Base-by-base conservation (phyloP, 768 basidiomycete genomes). In the Psilocybe subaeruginosa region DNA sequence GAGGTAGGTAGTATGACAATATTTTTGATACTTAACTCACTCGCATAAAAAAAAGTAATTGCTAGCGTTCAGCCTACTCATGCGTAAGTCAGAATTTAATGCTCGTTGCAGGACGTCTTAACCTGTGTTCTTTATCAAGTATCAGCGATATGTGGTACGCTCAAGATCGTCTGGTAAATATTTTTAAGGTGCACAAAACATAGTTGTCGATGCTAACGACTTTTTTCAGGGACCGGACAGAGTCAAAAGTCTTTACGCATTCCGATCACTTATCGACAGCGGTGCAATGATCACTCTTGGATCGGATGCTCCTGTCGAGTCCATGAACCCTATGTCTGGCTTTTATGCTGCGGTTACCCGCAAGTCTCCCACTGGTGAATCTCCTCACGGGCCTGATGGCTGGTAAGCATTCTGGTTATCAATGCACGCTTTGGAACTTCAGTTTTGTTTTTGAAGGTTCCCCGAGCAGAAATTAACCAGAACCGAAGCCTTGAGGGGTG, bases 71-170 rank as follows among this genome's bases (percentile, higher is more conserved):
- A 97, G 72, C 94, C 95, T 12, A 94, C 92, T 3, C 94, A 96
- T 77, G 92, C 84, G 85, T 93, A 69, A 69, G 90, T 83, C 54
- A 9, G 33, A 23, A 59, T 49, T 4, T 11, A 59, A 35, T 62
- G 27, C 47, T 60, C 11, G 8, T 30, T 3, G 16, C 35, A 49
- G 27, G n/a, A 49, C 47, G 35, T 52, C 63, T 51, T 16, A 19
- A 37, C 8, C 4, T 33, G 58, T 48, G 47, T 56, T 37, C 8
- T 41, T 47, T n/a, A 54, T 66, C 59, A 67, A 90, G 89, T 56
- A 89, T 83, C 63, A 91, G 89, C 64, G 92, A 93, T 68, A 96
- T 97, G 94, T 89, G 88, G 83, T 97, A 91, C 71, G 94, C 92
- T 6, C 85, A 95, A 73, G 84, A 87, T 23, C 88, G 93, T 56